Base-by-base conservation (phyloP, 345 rosid species). In the Melastoma malabathricum region DNA sequence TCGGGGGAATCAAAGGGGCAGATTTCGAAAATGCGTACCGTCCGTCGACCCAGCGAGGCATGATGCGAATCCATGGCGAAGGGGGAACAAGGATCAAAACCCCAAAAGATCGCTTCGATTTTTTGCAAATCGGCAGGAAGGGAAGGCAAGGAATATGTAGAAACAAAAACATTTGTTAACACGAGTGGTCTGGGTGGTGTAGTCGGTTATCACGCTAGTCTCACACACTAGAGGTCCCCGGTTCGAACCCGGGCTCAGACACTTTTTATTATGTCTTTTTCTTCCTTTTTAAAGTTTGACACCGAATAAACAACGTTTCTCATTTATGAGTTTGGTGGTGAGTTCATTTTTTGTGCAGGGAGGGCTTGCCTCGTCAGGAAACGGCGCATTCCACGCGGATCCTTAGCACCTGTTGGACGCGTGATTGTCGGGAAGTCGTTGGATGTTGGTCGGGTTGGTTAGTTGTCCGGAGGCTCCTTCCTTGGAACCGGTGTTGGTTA, bases 31-130 rank as follows among this genome's bases (percentile, higher is more conserved):
- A 46, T 16, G 25, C 52, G 53, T 69, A 92, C 98, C 69, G 98
- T 84, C 67, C 98, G 81, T 56, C 98, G 96, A 51, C 95, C 98
- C 7, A 87, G 78, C 25, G 96, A 73, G 50, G 98, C 93, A 52
- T 87, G 98, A 48, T 59, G 93, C 54, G 81, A 48, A 19, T 80
- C 82, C 98, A 82, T 84, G 51, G 54, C 1, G 59, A 38, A 15
- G 38, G 59, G 59, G 48, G 17, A 41, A 43, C 10, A 8, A 46
- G 8, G 22, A 34, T 54, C 49, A 25, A 10, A 18, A 22, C 25
- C 54, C 15, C 53, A 44, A 54, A 0, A 44, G 25, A 51, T 31
- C 10, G 54, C 44, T 13, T 16, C 20, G 38, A 31, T 31, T 31
- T 7, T 3, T 31, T 22, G 25, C 25, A 22, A 25, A 25, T 2